phyloP scores from a whole-genome alignment of 805 yeast genomes.

The Groenewaldozyma salmanticensis region DNA sequence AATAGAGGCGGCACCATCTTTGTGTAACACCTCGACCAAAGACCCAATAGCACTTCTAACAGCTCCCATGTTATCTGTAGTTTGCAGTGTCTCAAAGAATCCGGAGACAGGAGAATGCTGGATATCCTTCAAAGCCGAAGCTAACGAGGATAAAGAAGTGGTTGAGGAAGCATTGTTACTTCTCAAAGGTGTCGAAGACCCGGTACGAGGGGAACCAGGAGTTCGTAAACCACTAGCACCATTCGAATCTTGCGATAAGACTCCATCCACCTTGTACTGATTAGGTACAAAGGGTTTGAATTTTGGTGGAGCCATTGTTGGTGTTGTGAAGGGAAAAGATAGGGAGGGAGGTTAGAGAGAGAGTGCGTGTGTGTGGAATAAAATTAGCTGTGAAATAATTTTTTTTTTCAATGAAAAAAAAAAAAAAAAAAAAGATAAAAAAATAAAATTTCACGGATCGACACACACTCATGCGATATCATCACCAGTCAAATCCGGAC shows the following conservation, averaged over 20 bases:
- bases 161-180: conserved; percentile 40
- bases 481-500: no score
- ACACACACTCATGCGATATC: no score
- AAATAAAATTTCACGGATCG: conserved; percentile 1
- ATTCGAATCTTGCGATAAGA: conserved; percentile 1
- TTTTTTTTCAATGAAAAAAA: background rate
- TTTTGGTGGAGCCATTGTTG: conserved; percentile 12
- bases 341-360: no score
- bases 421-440: conserved; percentile 2
- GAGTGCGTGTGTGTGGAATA: no score
- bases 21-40: conserved; percentile 41
- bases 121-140: conserved; percentile 61
- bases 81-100: conserved; percentile 41
- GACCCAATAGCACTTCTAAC: conserved; percentile 44
- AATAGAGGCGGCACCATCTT: conserved; percentile 39
- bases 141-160: conserved; percentile 62
- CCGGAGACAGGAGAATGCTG: conserved; percentile 59
- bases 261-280: background rate
- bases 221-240: conserved; percentile 17
- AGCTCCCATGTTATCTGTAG: conserved; percentile 43
- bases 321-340: no score
- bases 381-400: no score
- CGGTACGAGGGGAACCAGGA: conserved; percentile 9
- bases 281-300: conserved; percentile 6
- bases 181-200: no score